Base-by-base conservation (phyloP, 352 stramenopile species). In the Sclerospora graminicola region DNA sequence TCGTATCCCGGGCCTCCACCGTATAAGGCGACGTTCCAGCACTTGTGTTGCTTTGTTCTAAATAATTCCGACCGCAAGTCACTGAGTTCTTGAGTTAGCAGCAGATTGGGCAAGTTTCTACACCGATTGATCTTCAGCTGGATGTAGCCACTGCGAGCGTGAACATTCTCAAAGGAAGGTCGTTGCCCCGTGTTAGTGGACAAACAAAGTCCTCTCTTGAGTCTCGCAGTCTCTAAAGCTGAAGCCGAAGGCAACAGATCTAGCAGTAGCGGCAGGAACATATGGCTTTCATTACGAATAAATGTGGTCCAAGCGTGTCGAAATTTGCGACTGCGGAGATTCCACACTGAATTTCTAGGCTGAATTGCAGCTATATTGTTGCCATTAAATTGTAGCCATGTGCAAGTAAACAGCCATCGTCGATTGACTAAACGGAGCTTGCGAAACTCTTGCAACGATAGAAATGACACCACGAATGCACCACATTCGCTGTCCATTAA, bases 81-180 rank as follows among this genome's bases (percentile, higher is more conserved):
- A 24, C 50, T 57, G 33, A 86, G 64, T 36, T 76, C 57, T 34
- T 62, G 43, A 7, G 68, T 74, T 14, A 86, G 44, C 13, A 86
- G 54, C 28, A 84, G 35, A 39, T 63, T 73, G 7, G 74, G 70
- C 41, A 86, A 53, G 19, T 86, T 86, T 19, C 66, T 57, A n/a
- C 69, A 81, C 15, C 74, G 70, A 23, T 86, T 83, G 48, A 86
- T 78, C 44, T 86, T 86, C 44, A n/a, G 54, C 31, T 66, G 49
- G 14, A 76, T 79, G 57, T 86, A 86, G 21, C 74, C 74, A 8
- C 70, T 77, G 1, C 74, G 66, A 33, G 74, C 74, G 8, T 67
- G 46, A 10, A 47, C 39, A 30, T 82, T 82, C 32, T 67, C 59
- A 33, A 86, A 86, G 13, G 70, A 84, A 27, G 74, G 74, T 30